These are phyloP conservation scores for Rhododendron kiyosumense DNA, from an alignment of 148 eudicot species.

Conservation along the genomic window DNA sequence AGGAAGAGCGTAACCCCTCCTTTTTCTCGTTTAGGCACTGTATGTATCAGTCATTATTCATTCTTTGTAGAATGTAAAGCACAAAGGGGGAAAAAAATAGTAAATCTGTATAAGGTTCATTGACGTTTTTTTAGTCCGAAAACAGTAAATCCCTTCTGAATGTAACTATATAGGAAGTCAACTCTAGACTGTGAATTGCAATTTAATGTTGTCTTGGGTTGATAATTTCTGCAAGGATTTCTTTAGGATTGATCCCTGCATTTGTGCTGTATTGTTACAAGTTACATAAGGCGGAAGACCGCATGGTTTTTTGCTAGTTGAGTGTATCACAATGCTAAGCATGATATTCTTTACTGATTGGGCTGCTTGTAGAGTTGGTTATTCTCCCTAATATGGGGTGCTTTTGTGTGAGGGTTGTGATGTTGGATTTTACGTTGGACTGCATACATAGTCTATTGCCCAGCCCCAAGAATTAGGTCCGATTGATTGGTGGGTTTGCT, in stretches of 20 bases:
- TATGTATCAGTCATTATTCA: slow-evolving; percentile 17
- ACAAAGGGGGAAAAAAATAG: background rate
- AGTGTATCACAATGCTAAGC: too few species aligned
- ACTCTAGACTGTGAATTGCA: background rate
- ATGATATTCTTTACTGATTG: too few species aligned
- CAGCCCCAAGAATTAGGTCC: too few species aligned
- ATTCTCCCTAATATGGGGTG: too few species aligned
- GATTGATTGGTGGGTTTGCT: too few species aligned
- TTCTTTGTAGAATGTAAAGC: slow-evolving; percentile 18
- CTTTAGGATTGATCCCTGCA: background rate
- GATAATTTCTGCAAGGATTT: background rate
- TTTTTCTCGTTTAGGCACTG: background rate
- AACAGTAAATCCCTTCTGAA: background rate
- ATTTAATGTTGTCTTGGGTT: background rate
- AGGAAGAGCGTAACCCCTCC: slow-evolving; percentile 35
- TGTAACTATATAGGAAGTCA: background rate
- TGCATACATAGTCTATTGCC: background rate
- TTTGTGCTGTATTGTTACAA: background rate
- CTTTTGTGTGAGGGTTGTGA: background rate
- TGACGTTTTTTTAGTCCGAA: background rate
- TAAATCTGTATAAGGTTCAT: background rate
- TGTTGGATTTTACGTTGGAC: background rate
- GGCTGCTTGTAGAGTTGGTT: too few species aligned
- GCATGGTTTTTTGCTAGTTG: too few species aligned
- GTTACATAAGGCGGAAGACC: background rate